These are phyloP conservation scores for Pisolithus tinctorius DNA, from an alignment of 768 basidiomycete genomes.

Conservation along the genomic window DNA sequence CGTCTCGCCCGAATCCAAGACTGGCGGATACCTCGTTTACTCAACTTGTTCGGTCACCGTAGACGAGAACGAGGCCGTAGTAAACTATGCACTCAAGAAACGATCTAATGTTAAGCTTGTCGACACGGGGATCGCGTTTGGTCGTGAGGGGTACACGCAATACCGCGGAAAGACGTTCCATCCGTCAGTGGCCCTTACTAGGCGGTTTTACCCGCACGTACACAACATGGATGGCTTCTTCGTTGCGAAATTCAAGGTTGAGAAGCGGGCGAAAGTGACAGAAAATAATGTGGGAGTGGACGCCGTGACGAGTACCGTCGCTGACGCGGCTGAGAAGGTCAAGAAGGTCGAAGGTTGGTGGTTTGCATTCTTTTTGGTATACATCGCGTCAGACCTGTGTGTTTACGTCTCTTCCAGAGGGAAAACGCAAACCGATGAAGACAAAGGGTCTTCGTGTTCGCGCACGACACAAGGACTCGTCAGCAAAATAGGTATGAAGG, in stretches of 20 bases:
- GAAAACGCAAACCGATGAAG: constrained; percentile 69
- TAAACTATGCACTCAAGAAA: constrained; percentile 94
- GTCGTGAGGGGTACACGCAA: constrained; percentile 82
- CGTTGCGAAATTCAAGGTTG: constrained; percentile 97
- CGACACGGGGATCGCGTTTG: constrained; percentile 89
- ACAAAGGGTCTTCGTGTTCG: constrained; percentile 66
- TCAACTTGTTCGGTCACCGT: constrained; percentile 98
- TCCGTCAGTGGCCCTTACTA: constrained; percentile 69
- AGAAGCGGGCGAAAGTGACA: constrained; percentile 55
- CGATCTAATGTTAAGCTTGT: constrained; percentile 90
- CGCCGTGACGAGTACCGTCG: constrained; percentile 22
- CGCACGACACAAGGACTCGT: constrained; percentile 36
- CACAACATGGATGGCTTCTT: constrained; percentile 99
- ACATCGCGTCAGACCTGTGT: constrained; percentile 2
- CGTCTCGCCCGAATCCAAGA: constrained; percentile 80
- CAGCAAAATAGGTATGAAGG: constrained; percentile 13
- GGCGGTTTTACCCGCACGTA: constrained; percentile 93
- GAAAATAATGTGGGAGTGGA: constrained; percentile 20
- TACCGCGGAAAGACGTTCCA: constrained; percentile 90
- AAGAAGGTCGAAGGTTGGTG: constrained; percentile 73
- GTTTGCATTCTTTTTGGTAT: not conserved
- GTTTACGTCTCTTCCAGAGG: constrained; percentile 37
- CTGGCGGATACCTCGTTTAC: constrained; percentile 93
- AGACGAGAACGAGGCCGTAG: constrained; percentile 97
- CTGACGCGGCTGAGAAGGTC: constrained; percentile 22